Evolutionary conservation across 768 basidiomycete species (phyloP).

Genomic region (Amanita molliuscula): DNA sequence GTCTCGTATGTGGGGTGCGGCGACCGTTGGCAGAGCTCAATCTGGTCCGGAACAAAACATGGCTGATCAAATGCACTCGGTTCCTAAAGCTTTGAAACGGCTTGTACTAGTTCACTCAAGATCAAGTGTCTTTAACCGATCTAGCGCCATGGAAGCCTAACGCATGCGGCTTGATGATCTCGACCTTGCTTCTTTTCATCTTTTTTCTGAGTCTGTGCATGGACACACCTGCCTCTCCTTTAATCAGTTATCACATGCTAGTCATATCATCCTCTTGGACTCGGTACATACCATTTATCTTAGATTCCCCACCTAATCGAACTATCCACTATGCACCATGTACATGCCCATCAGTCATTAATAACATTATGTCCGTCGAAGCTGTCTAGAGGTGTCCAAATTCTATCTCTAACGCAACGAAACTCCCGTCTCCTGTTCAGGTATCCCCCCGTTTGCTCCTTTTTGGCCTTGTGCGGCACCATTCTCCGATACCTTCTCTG

Average conservation of each 20-base stretch:
- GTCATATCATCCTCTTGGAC: slow-evolving; percentile 2
- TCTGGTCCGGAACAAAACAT: background rate
- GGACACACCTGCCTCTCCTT: slow-evolving; percentile 8
- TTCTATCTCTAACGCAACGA: background rate
- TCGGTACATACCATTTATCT: background rate
- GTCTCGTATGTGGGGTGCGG: slow-evolving; percentile 7
- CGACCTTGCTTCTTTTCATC: slow-evolving; percentile 4
- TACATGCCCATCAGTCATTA: slow-evolving; percentile 3
- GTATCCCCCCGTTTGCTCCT: background rate
- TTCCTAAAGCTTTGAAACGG: slow-evolving; percentile 4
- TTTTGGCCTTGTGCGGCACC: background rate
- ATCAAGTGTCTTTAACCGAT: slow-evolving; percentile 5
- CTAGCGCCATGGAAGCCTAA: slow-evolving; percentile 1
- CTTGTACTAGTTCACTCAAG: slow-evolving; percentile 8
- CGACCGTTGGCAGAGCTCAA: slow-evolving; percentile 1
- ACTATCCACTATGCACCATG: slow-evolving; percentile 5
- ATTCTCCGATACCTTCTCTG: background rate
- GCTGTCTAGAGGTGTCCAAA: background rate
- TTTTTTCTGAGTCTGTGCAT: slow-evolving; percentile 5
- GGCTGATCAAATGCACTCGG: background rate
- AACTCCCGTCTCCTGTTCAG: background rate
- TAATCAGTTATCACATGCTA: slow-evolving; percentile 5
- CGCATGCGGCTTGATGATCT: background rate
- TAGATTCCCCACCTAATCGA: background rate
- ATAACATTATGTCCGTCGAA: slow-evolving; percentile 2